phyloP scores from a whole-genome alignment of 1,284 basidiomycete species.

The Rhodotorula mucilaginosa region DNA sequence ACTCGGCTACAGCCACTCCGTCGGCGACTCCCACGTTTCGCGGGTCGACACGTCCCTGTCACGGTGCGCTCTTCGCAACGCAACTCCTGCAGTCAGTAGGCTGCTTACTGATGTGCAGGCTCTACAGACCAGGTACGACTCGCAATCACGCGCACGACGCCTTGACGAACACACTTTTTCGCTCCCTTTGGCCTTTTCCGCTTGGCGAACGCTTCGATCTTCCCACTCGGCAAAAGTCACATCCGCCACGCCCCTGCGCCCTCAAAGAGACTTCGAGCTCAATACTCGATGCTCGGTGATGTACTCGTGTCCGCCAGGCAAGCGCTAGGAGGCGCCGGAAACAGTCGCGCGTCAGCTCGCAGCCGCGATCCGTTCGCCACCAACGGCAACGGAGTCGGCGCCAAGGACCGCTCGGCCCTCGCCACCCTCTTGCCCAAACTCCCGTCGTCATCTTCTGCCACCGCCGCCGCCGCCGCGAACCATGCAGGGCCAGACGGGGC shows the following conservation, averaged over 20 bases:
- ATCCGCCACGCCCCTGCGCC: not conserved
- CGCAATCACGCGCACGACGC: too few species aligned
- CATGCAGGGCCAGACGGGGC: not conserved
- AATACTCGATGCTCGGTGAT: not conserved
- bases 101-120: too few species aligned
- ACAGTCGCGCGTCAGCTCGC: not conserved
- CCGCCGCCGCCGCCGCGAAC: not conserved
- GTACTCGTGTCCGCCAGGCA: constrained; percentile 10
- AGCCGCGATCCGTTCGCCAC: not conserved
- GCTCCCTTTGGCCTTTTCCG: too few species aligned
- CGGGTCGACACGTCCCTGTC: too few species aligned
- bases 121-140: too few species aligned
- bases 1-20: too few species aligned
- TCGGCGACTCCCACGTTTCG: too few species aligned
- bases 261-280: not conserved
- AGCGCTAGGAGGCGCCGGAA: not conserved
- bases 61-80: too few species aligned
- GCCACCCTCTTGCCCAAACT: constrained; percentile 10
- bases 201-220: not conserved
- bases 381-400: not conserved
- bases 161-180: too few species aligned
- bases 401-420: not conserved
- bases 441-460: not conserved
- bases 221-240: too few species aligned
- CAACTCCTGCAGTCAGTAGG: too few species aligned